phyloP scores from a whole-genome alignment of 495 filamentous ascomycete species.

The Aspergillus affinis region DNA sequence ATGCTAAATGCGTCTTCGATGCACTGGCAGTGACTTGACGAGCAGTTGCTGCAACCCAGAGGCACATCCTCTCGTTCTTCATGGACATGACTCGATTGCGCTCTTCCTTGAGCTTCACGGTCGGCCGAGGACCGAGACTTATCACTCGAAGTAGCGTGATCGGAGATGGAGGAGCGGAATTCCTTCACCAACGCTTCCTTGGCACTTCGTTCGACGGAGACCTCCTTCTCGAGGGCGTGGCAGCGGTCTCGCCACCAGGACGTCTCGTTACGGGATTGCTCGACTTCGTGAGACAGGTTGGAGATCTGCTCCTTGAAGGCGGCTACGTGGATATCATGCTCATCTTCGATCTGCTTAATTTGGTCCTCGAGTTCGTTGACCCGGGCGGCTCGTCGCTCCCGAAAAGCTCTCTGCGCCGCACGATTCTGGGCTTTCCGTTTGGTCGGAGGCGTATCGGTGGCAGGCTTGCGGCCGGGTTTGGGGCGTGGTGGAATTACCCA shows the following conservation, averaged over 20 bases:
- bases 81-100: slow-evolving; percentile 7
- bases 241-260: slow-evolving; percentile 51
- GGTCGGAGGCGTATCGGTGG: slow-evolving; percentile 85
- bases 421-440: slow-evolving; percentile 93
- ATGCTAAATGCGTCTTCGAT: slow-evolving; percentile 64
- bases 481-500: slow-evolving; percentile 87
- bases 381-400: slow-evolving; percentile 80
- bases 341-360: slow-evolving; percentile 63
- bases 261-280: slow-evolving; percentile 49
- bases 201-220: slow-evolving; percentile 43
- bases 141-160: slow-evolving; percentile 28
- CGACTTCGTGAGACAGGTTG: slow-evolving; percentile 51
- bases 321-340: slow-evolving; percentile 44
- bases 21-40: slow-evolving; percentile 62
- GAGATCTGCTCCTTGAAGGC: slow-evolving; percentile 47
- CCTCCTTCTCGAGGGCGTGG: slow-evolving; percentile 46
- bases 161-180: slow-evolving; percentile 36
- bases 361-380: slow-evolving; percentile 86
- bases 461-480: slow-evolving; percentile 91
- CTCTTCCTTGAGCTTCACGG: slow-evolving; percentile 9
- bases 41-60: slow-evolving; percentile 65
- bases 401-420: slow-evolving; percentile 86
- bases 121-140: slow-evolving; percentile 11
- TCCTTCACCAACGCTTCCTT: slow-evolving; percentile 44
- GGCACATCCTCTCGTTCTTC: slow-evolving; percentile 35